Evolutionary conservation across 129 eudicot genomes (phyloP), one percentile per base, ranked within the genome.

Genomic region (Dittrichia graveolens): DNA sequence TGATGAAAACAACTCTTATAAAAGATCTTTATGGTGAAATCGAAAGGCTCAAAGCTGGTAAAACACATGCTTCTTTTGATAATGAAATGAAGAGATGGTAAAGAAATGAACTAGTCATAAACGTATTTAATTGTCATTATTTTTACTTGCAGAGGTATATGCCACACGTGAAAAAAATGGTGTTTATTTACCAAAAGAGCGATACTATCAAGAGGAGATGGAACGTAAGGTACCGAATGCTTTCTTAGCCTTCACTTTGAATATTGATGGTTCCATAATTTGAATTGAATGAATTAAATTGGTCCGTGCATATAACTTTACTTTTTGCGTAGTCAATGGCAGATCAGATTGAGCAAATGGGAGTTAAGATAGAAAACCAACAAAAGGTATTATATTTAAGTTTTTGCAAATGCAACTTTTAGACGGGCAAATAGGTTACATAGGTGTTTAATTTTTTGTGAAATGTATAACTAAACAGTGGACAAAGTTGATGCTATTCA

Each of bases 131-230:
- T 43, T 75, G 39, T 49, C 5, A 10, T 43, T 72, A 58, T 57
- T 48, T 10, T 45, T 56, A 61, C 41, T 71, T 66, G 43, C 80
- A 95, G 99, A 95, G 90, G 96, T 95, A 8, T 83, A 88, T 85
- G 99, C 99, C 58, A 80, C 97, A 11, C 91, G 99, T 63, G 99
- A 95, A 80, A 95, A 95, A 76, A 91, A 81, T 85, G 99, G 99
- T n/a, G 96, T 95, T 9, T 95, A 95, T 79, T 81, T 95, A 65
- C 99, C 99, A 45, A 95, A 95, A 73, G 99, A 95, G 48, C 83
- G 99, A 70, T 95, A 95, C 78, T 88, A 90, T 79, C 97, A 90
- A 68, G 99, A 90, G 81, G 97, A 90, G 78, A 81, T 79, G 78
- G 97, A 95, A 72, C 69, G 87, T 67, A 95, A 95, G 97, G 99